Evolutionary conservation across 345 rosid species (phyloP), one percentile per base, ranked within the genome.

Genomic region (Reutealis trisperma): DNA sequence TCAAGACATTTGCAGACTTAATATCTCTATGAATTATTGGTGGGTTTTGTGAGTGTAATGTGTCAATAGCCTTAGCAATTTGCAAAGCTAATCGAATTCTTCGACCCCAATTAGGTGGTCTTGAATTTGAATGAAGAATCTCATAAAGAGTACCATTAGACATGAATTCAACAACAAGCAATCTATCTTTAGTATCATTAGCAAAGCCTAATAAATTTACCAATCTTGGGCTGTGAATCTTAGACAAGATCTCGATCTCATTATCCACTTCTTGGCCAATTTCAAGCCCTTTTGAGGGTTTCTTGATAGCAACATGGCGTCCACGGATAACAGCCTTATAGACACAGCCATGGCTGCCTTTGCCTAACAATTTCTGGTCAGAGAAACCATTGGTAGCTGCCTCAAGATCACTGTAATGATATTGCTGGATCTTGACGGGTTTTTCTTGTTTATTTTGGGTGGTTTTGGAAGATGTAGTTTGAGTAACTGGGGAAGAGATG

Each of bases 331-430:
- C 90, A 13, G 94, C 99, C 83, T 92, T 96, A 91, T 96, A 96
- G 75, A 96, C 99, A 79, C 84, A 83, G 4, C 98, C 99, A 78
- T 96, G 99, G 85, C 99, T 96, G 72, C 99, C 99, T 77, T 91
- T 92, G 0, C 99, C 99, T 8, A 96, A 88, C 4, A 96, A 87
- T 72, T 85, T 92, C 63, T 83, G 83, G 63, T 88, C 87, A 80
- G 96, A 86, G 91, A 96, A 96, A 10, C 99, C 98, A 70, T 89
- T 80, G 67, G 99, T 94, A 67, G 99, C 99, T 0, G 98, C 90
- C 80, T 93, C 97, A 16, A 96, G 92, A 81, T 93, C 99, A 75
- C 92, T 83, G 87, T 96, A 93, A 44, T 84, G 78, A 78, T 91
- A 96, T 9, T 86, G 95, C 70, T 91, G 97, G 83, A 96, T 90